Conservation (phyloP, 108 stramenopile species). For the Stephanodiscus minutulus region DNA sequence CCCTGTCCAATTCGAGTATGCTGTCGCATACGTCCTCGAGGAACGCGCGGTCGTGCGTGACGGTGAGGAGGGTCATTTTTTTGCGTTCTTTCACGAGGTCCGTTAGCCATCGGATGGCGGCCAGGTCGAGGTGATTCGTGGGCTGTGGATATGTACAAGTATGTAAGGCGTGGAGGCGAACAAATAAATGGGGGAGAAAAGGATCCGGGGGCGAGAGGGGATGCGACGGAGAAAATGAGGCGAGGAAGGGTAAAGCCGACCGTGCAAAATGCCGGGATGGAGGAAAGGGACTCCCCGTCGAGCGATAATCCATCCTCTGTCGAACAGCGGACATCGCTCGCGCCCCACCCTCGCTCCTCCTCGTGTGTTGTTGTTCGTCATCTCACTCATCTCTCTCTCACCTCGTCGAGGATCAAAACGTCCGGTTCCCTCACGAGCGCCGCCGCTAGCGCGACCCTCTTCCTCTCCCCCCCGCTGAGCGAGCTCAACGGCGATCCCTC, state of each 20-base stretch:
- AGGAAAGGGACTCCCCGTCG: no score
- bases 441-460: slow-evolving; percentile 82
- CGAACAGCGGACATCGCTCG: no score
- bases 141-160: slow-evolving; percentile 27
- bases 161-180: neutral
- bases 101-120: slow-evolving; percentile 93
- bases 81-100: slow-evolving; percentile 77
- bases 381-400: neutral
- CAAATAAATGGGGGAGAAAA: neutral
- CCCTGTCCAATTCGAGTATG: slow-evolving; percentile 80
- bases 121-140: slow-evolving; percentile 95
- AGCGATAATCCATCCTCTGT: no score
- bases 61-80: slow-evolving; percentile 89
- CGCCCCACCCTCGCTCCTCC: no score
- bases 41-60: slow-evolving; percentile 97
- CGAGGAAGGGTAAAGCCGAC: no score
- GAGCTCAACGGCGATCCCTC: slow-evolving; percentile 62
- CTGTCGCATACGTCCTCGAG: slow-evolving; percentile 88
- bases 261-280: no score
- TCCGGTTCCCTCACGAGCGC: slow-evolving; percentile 83
- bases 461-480: slow-evolving; percentile 81
- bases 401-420: slow-evolving; percentile 77
- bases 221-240: neutral
- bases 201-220: no score
- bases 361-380: no score